phyloP scores from a whole-genome alignment of 345 rosid genomes.

The Brassica cretica region DNA sequence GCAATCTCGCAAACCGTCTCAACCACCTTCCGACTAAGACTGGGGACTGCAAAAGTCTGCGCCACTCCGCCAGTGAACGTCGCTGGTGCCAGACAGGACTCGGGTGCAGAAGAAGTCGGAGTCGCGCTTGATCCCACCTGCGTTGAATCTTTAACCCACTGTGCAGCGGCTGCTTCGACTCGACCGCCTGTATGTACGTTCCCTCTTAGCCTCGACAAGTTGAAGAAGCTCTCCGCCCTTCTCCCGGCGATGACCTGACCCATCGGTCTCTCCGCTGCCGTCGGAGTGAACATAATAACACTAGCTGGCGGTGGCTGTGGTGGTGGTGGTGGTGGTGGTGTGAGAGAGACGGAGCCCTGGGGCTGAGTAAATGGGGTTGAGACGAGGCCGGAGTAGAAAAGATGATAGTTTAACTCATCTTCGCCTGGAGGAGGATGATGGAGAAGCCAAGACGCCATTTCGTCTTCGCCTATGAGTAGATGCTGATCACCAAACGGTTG shows the following conservation, averaged over 20 bases:
- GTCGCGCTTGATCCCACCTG: conserved; percentile 14
- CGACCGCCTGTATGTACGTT: background rate
- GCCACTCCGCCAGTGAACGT: background rate
- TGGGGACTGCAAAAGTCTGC: conserved; percentile 10
- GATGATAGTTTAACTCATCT: background rate
- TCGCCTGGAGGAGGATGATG: conserved; percentile 41
- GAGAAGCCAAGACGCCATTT: conserved; percentile 78
- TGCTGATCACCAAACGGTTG: conserved; percentile 18
- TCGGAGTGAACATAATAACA: background rate
- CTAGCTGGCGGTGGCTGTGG: background rate
- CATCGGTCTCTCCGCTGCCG: background rate
- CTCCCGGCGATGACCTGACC: background rate
- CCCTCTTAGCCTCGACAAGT: conserved; percentile 13
- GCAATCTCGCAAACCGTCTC: conserved; percentile 4
- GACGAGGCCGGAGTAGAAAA: conserved; percentile 39
- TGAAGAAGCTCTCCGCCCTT: conserved; percentile 14
- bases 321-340: background rate
- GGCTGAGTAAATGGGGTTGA: background rate
- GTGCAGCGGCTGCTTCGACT: conserved; percentile 14
- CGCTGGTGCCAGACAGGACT: background rate
- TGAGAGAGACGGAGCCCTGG: background rate
- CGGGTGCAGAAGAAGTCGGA: background rate
- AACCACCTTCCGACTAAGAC: background rate
- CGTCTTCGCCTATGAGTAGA: conserved; percentile 73
- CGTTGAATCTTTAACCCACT: background rate